A percentile compares a stretch with the other conserved stretches of the same genome.
These are phyloP conservation scores for Aspergillus bertholletiae DNA, from an alignment of 495 filamentous ascomycete genomes.

Conservation along the genomic window DNA sequence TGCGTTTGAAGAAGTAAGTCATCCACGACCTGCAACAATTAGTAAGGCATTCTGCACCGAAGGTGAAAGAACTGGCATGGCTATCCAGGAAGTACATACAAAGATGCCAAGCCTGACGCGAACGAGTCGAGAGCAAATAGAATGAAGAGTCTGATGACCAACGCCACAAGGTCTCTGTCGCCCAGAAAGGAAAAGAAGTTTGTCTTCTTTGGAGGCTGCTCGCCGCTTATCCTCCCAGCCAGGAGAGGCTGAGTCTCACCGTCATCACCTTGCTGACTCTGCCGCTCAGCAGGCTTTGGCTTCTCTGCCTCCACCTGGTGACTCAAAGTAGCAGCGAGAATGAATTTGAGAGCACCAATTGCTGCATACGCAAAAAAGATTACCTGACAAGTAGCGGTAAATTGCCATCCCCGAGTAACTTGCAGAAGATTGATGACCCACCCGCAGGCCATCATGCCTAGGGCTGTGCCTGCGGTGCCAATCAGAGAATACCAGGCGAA, in stretches of 20 bases:
- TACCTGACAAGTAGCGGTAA: slow-evolving; percentile 57
- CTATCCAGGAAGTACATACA: slow-evolving; percentile 38
- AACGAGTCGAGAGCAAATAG: slow-evolving; percentile 76
- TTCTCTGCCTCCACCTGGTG: slow-evolving; percentile 54
- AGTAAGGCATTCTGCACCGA: slow-evolving; percentile 3
- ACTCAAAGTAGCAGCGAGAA: slow-evolving; percentile 57
- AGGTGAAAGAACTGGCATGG: background rate
- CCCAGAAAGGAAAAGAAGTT: slow-evolving; percentile 46
- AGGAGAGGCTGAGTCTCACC: slow-evolving; percentile 48
- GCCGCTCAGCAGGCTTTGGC: slow-evolving; percentile 2
- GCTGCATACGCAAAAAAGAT: slow-evolving; percentile 69
- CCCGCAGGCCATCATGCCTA: slow-evolving; percentile 64
- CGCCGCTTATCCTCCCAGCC: slow-evolving; percentile 17
- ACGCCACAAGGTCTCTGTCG: slow-evolving; percentile 50
- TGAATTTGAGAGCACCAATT: slow-evolving; percentile 65
- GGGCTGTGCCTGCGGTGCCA: slow-evolving; percentile 59
- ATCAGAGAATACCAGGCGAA: slow-evolving; percentile 79
- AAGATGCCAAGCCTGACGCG: slow-evolving; percentile 71
- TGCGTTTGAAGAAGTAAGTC: slow-evolving; percentile 73
- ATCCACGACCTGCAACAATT: slow-evolving; percentile 52
- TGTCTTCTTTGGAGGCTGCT: slow-evolving; percentile 17
- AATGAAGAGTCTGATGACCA: slow-evolving; percentile 68
- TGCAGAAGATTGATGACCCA: slow-evolving; percentile 57
- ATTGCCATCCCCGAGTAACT: slow-evolving; percentile 46
- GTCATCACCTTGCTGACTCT: slow-evolving; percentile 13